phyloP scores from a whole-genome alignment of 1,284 basidiomycete species.

The Apiotrichum domesticum region DNA sequence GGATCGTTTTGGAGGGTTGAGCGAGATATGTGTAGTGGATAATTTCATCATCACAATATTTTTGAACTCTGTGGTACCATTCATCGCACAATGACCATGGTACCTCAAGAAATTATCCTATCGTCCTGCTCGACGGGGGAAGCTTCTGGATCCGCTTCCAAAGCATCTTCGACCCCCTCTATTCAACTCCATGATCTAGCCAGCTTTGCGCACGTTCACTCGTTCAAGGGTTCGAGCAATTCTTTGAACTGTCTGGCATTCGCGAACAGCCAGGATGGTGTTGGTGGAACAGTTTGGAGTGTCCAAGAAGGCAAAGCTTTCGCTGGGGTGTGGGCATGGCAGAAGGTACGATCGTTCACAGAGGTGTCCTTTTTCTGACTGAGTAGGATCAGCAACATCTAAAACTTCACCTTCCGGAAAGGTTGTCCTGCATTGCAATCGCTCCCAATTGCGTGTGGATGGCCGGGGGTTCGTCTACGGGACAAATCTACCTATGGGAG shows the following conservation, averaged over 20 bases:
- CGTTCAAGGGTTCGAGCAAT: slow-evolving; percentile 46
- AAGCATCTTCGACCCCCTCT: slow-evolving; percentile 34
- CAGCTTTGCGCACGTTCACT: slow-evolving; percentile 41
- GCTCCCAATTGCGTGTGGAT: slow-evolving; percentile 69
- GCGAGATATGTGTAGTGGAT: too few relatives aligned
- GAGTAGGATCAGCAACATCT: slow-evolving; percentile 74
- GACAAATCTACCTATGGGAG: slow-evolving; percentile 94
- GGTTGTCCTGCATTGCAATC: slow-evolving; percentile 68
- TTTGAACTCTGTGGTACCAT: neutral
- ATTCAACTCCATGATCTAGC: slow-evolving; percentile 46
- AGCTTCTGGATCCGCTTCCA: slow-evolving; percentile 9
- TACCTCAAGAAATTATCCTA: slow-evolving; percentile 42
- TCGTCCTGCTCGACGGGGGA: slow-evolving; percentile 34
- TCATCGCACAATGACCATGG: slow-evolving; percentile 15
- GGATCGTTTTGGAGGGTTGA: too few relatives aligned
- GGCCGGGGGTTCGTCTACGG: slow-evolving; percentile 79
- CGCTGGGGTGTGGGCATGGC: slow-evolving; percentile 49
- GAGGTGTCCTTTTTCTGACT: neutral
- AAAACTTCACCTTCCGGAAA: slow-evolving; percentile 85
- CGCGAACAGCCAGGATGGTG: slow-evolving; percentile 34
- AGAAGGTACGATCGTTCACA: slow-evolving; percentile 38
- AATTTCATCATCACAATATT: too few relatives aligned
- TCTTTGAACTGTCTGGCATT: slow-evolving; percentile 30
- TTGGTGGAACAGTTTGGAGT: slow-evolving; percentile 44
- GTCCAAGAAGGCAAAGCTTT: slow-evolving; percentile 48